Evolutionary conservation across 2,329 filamentous ascomycete genomes (phyloP).

Genomic region (Colletotrichum trifolii): DNA sequence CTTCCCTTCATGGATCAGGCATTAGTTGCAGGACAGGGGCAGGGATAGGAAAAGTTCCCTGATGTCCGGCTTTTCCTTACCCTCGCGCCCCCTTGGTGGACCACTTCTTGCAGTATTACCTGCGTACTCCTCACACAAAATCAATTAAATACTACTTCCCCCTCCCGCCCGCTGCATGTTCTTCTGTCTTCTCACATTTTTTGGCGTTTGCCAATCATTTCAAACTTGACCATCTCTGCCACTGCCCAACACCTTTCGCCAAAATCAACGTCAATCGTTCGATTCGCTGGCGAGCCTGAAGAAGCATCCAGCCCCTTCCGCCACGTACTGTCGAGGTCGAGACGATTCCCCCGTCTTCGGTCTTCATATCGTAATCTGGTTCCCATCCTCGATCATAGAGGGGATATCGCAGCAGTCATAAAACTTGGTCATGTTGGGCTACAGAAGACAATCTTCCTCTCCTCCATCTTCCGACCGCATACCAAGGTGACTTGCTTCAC

Average conservation of each 20-base stretch:
- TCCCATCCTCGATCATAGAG: conserved; percentile 41
- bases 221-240: conserved; percentile 27
- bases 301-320: conserved; percentile 45
- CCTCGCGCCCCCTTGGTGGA: neutral
- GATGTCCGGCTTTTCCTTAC: neutral
- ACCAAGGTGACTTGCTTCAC: conserved; percentile 69
- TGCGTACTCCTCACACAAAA: conserved; percentile 28
- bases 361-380: conserved; percentile 37
- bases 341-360: conserved; percentile 41
- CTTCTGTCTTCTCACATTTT: conserved; percentile 44
- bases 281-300: conserved; percentile 40
- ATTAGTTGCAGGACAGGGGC: too few relatives aligned
- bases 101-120: too few relatives aligned
- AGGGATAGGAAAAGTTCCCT: too few relatives aligned
- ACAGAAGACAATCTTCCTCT: conserved; percentile 64
- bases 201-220: conserved; percentile 53
- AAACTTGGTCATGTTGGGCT: conserved; percentile 64
- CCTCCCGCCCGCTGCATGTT: conserved; percentile 36
- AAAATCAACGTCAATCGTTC: conserved; percentile 13
- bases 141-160: conserved; percentile 39
- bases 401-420: conserved; percentile 49
- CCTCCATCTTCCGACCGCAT: conserved; percentile 70
- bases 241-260: conserved; percentile 3
- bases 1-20: too few relatives aligned
- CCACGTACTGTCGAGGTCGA: conserved; percentile 40